Conservation (phyloP, 345 rosid species). For the Trapa incisa region DNA sequence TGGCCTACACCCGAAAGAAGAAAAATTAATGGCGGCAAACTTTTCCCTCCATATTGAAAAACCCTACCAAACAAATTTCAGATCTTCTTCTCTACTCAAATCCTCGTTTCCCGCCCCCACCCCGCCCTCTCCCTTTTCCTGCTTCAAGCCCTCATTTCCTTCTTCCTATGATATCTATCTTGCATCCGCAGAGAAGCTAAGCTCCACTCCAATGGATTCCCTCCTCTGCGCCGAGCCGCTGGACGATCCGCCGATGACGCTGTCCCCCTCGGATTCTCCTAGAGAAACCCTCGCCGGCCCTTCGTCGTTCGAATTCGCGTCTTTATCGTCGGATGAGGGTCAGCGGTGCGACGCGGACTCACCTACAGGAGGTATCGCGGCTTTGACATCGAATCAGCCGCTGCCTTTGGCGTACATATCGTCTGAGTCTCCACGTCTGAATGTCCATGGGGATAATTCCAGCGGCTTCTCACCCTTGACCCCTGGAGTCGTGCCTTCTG, state of each 20-base stretch:
- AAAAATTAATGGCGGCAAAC: too few species aligned
- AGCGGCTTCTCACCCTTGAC: not conserved
- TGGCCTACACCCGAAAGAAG: too few species aligned
- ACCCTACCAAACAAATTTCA: not conserved
- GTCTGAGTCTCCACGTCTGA: too few species aligned
- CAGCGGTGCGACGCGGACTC: not conserved
- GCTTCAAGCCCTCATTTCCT: too few species aligned
- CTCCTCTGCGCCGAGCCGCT: too few species aligned
- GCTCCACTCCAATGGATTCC: not conserved
- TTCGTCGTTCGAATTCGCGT: not conserved
- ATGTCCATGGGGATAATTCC: not conserved
- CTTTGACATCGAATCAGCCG: not conserved
- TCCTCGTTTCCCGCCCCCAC: too few species aligned
- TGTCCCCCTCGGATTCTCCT: not conserved
- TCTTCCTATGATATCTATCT: not conserved
- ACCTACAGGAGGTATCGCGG: not conserved
- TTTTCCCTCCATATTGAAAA: constrained; percentile 7
- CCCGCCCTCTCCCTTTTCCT: too few species aligned
- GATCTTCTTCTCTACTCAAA: too few species aligned
- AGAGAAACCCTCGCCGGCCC: not conserved
- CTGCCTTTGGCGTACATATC: too few species aligned
- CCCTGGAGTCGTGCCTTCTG: not conserved
- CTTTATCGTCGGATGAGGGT: not conserved
- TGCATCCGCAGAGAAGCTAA: not conserved
- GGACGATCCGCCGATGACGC: too few species aligned